Conservation (phyloP, 306 rosid species). For the Trifolium subterraneum region DNA sequence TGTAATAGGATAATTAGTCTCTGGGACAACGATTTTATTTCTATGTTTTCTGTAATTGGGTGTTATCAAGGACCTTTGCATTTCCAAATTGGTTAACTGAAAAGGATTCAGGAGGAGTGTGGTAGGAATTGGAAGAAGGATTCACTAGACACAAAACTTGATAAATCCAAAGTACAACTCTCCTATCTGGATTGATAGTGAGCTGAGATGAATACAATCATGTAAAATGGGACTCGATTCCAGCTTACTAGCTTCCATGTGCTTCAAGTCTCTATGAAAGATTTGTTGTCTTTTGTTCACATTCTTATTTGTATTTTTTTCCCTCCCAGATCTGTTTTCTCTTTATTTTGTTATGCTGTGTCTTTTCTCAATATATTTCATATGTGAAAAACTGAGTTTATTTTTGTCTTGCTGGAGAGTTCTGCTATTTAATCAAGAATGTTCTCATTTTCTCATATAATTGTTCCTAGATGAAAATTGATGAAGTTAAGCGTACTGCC, state of each 20-base stretch:
- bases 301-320: background rate
- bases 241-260: slow-evolving; percentile 24
- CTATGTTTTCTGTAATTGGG: background rate
- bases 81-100: slow-evolving; percentile 18
- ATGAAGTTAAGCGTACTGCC: slow-evolving; percentile 94
- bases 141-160: background rate
- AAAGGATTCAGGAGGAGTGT: slow-evolving; percentile 9
- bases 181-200: slow-evolving; percentile 13
- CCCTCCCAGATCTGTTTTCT: background rate
- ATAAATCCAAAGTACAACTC: slow-evolving; percentile 18
- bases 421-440: slow-evolving; percentile 22
- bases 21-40: background rate
- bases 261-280: slow-evolving; percentile 6
- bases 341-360: background rate
- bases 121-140: slow-evolving; percentile 13
- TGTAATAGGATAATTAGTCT: slow-evolving; percentile 9
- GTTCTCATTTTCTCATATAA: slow-evolving; percentile 39
- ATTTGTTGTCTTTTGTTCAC: slow-evolving; percentile 11
- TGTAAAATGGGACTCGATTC: slow-evolving; percentile 25
- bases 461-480: slow-evolving; percentile 78
- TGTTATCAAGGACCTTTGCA: slow-evolving; percentile 24
- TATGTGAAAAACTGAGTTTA: slow-evolving; percentile 3
- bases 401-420: slow-evolving; percentile 23
- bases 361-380: slow-evolving; percentile 2
- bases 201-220: slow-evolving; percentile 21